Base-by-base conservation (phyloP, 176 grass and related monocot genomes). In the Eremochloa ophiuroides region DNA sequence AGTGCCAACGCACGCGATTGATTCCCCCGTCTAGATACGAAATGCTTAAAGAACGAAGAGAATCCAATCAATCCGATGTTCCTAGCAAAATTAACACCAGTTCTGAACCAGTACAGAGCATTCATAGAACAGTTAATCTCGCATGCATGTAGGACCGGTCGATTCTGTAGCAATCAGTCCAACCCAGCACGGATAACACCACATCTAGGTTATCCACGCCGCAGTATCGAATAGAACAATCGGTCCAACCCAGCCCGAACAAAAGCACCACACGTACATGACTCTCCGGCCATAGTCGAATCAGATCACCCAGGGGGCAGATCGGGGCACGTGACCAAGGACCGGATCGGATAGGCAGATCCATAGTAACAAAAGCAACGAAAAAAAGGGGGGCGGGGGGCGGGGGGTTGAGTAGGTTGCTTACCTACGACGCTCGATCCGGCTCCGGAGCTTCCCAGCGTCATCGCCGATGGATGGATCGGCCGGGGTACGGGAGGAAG, bases 391-490 rank as follows among this genome's bases (percentile, higher is more conserved):
- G 33, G 23, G 27, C n/a, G n/a, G n/a, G n/a, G n/a, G n/a, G n/a
- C n/a, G n/a, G n/a, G n/a, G n/a, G n/a, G n/a, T n/a, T n/a, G n/a
- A n/a, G 31, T 11, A 47, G 26, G 29, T 66, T 55, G 8, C 86
- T 87, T 78, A 91, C 89, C 86, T 59, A 91, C 82, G 82, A 91
- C 89, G 53, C 89, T 84, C 62, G 89, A 91, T 88, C 89, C 86
- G 66, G 66, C 74, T 34, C 68, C 87, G 28, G 86, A 91, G 82
- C 89, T 91, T 30, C 89, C 89, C 66, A 85, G 86, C 48, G 89
- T 88, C 89, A 91, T 91, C 71, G 48, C 27, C 62, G 61, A 33
- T 28, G 33, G 62, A 17, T 29, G 28, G 68, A 79, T 37, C 50
- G 20, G 38, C 0, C 7, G 30, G 22, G 5, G 22, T 8, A 0